phyloP scores from a whole-genome alignment of 2,329 filamentous ascomycete species.

The Tolypocladium tropicale region DNA sequence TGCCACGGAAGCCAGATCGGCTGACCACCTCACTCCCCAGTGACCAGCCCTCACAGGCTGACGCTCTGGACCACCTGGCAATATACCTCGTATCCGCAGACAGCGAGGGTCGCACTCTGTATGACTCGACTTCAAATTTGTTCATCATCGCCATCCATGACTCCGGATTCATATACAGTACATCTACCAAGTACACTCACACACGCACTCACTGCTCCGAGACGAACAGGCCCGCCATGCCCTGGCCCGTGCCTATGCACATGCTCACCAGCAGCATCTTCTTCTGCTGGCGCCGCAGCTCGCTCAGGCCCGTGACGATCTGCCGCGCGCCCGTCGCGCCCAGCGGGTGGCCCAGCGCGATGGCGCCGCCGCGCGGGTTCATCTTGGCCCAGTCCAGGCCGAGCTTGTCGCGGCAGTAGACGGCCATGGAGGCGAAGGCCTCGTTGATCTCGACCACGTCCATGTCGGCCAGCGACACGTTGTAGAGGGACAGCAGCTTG shows the following conservation, averaged over 20 bases:
- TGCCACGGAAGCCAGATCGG: background rate
- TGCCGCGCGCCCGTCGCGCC: conserved; percentile 68
- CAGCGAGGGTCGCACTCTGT: background rate
- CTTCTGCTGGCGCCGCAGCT: conserved; percentile 75
- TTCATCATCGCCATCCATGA: too few relatives aligned
- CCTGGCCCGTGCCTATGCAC: conserved; percentile 65
- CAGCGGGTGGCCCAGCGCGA: conserved; percentile 75
- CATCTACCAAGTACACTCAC: background rate
- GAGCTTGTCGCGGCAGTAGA: conserved; percentile 74
- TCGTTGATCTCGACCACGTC: conserved; percentile 95
- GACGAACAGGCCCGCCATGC: conserved; percentile 57
- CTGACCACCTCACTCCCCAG: background rate
- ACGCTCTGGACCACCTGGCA: background rate
- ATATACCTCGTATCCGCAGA: background rate
- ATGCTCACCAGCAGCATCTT: conserved; percentile 89
- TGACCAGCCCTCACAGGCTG: background rate
- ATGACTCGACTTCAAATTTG: too few relatives aligned
- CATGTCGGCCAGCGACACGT: conserved; percentile 68
- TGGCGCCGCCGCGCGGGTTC: conserved; percentile 73
- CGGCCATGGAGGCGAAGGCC: conserved; percentile 95
- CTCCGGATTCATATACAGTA: background rate
- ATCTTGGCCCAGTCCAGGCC: conserved; percentile 65
- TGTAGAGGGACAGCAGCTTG: conserved; percentile 76
- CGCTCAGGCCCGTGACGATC: conserved; percentile 82
- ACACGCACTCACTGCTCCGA: conserved; percentile 33